phyloP scores from a whole-genome alignment of 2,329 filamentous ascomycete genomes.

The Mycosphaerella sp. region DNA sequence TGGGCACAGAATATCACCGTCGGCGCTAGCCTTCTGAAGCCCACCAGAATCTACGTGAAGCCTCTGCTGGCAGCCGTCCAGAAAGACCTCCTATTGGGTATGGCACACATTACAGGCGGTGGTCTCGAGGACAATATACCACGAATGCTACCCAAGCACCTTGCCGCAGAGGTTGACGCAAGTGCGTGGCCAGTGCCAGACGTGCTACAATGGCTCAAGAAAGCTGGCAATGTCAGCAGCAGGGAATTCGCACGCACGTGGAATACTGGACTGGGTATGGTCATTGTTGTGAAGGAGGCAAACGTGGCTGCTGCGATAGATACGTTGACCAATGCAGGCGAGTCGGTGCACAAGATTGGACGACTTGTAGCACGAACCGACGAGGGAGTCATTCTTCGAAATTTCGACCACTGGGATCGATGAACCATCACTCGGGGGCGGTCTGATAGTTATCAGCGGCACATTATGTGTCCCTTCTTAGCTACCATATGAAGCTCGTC shows the following conservation, averaged over 20 bases:
- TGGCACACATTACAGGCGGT: slow-evolving; percentile 95
- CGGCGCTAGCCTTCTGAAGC: slow-evolving; percentile 74
- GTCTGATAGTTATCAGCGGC: too few relatives aligned
- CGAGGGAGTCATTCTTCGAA: slow-evolving; percentile 58
- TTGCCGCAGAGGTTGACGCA: slow-evolving; percentile 77
- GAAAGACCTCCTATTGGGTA: slow-evolving; percentile 69
- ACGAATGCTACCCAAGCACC: slow-evolving; percentile 73
- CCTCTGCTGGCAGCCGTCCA: slow-evolving; percentile 53
- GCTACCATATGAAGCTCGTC: slow-evolving; percentile 2
- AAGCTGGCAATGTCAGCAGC: slow-evolving; percentile 61
- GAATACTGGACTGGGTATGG: slow-evolving; percentile 94
- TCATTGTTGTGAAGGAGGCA: slow-evolving; percentile 65
- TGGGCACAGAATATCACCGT: slow-evolving; percentile 62
- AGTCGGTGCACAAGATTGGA: slow-evolving; percentile 72
- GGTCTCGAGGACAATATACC: slow-evolving; percentile 91
- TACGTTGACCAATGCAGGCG: slow-evolving; percentile 60
- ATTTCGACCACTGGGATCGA: slow-evolving; percentile 42
- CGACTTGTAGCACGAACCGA: slow-evolving; percentile 54
- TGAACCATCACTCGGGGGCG: neutral
- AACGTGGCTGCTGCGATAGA: slow-evolving; percentile 56
- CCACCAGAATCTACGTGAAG: slow-evolving; percentile 90
- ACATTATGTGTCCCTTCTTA: neutral
- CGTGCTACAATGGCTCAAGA: slow-evolving; percentile 84
- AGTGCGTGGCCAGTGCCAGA: slow-evolving; percentile 65
- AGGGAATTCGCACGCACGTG: slow-evolving; percentile 86